These are phyloP conservation scores for Tylopilus vinaceipallidus DNA, from an alignment of 768 basidiomycete species.

Conservation along the genomic window DNA sequence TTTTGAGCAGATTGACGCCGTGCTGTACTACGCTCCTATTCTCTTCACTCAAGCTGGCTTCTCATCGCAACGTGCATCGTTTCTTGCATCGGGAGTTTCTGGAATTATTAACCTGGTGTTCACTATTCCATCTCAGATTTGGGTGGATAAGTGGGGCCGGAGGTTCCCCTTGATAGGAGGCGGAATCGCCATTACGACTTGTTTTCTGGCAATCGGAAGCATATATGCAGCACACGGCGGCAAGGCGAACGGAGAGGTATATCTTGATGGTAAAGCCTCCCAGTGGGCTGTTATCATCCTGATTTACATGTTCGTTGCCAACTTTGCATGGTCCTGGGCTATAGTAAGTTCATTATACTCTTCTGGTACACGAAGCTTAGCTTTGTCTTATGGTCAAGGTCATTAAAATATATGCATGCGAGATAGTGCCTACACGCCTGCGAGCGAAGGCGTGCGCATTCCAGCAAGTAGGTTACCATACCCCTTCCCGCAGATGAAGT, in stretches of 20 bases:
- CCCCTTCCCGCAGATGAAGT: background rate
- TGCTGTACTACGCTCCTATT: conserved; percentile 42
- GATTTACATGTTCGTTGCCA: conserved; percentile 47
- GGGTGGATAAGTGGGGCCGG: conserved; percentile 39
- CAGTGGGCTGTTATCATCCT: conserved; percentile 43
- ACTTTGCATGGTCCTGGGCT: conserved; percentile 45
- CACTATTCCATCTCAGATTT: conserved; percentile 39
- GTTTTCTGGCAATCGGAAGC: conserved; percentile 42
- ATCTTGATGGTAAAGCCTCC: conserved; percentile 20
- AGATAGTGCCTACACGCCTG: conserved; percentile 48
- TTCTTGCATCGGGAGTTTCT: conserved; percentile 50
- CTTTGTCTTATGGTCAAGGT: conserved; percentile 18
- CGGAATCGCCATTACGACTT: conserved; percentile 37
- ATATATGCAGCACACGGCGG: conserved; percentile 43
- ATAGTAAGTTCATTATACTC: conserved; percentile 26
- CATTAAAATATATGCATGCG: conserved; percentile 40
- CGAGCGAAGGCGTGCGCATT: conserved; percentile 43
- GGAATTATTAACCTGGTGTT: conserved; percentile 43
- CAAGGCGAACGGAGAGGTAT: conserved; percentile 22
- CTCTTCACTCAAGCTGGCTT: conserved; percentile 52
- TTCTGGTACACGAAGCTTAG: background rate
- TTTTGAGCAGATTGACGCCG: conserved; percentile 25
- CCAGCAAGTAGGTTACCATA: conserved; percentile 38
- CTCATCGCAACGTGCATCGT: conserved; percentile 43
- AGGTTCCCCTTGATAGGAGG: conserved; percentile 41